phyloP scores from a whole-genome alignment of 371 early-diverging fungal genomes.

The Lichtheimia ornata region DNA sequence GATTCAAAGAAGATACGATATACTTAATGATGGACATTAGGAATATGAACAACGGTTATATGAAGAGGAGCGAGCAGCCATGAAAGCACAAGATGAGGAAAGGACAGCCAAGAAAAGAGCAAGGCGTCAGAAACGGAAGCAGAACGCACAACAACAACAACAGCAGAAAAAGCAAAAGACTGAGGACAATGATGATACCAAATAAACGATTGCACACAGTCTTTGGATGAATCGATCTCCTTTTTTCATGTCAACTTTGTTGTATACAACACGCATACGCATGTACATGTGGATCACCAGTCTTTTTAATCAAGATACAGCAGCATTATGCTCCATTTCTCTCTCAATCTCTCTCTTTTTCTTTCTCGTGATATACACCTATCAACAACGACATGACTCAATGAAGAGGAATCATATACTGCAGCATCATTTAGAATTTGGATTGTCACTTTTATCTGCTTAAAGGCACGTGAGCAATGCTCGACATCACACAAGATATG shows the following conservation, averaged over 20 bases:
- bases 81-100: constrained; percentile 71
- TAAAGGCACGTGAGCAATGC: no score
- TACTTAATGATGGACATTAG: constrained; percentile 13
- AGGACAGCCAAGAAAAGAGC: constrained; percentile 86
- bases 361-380: no score
- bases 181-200: neutral
- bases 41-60: constrained; percentile 55
- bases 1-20: constrained; percentile 4
- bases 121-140: constrained; percentile 76
- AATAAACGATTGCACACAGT: no score
- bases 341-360: no score
- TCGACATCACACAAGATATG: no score
- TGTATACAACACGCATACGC: constrained; percentile 1
- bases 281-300: neutral
- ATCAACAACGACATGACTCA: no score
- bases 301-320: no score
- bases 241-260: neutral
- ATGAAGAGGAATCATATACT: no score
- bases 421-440: no score
- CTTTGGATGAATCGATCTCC: neutral
- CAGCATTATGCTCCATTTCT: no score
- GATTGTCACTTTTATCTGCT: no score
- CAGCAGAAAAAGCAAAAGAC: constrained; percentile 21
- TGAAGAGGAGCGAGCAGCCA: constrained; percentile 55
- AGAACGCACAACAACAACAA: constrained; percentile 19